Evolutionary conservation across 169 alveolate species (phyloP).

Genomic region (Cryptosporidium ubiquitum): DNA sequence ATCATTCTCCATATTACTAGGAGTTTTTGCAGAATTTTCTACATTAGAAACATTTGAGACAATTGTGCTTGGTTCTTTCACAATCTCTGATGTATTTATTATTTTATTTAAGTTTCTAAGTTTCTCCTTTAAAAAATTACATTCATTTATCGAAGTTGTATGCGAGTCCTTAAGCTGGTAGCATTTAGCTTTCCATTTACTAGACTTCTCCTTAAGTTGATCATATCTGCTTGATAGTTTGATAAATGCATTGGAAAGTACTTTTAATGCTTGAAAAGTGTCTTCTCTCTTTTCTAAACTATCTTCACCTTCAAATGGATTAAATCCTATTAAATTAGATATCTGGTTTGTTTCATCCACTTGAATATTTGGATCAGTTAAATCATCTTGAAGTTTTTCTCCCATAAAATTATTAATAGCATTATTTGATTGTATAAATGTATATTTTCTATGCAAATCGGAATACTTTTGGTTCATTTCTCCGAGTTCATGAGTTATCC

Average conservation of each 20-base stretch:
- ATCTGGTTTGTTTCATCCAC: constrained; percentile 19
- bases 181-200: constrained; percentile 26
- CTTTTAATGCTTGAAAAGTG: constrained; percentile 19
- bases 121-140: neutral
- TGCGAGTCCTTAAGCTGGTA: constrained; percentile 45
- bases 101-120: neutral
- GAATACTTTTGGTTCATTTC: constrained; percentile 41
- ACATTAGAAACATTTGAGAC: neutral
- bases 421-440: constrained; percentile 28
- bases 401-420: constrained; percentile 2
- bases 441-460: constrained; percentile 25
- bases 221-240: constrained; percentile 11
- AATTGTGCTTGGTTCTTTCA: neutral
- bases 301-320: constrained; percentile 44
- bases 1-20: neutral
- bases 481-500: constrained; percentile 48
- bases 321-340: constrained; percentile 37
- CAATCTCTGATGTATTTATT: neutral
- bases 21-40: neutral
- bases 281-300: constrained; percentile 1
- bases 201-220: constrained; percentile 11
- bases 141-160: constrained; percentile 14
- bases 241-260: constrained; percentile 39
- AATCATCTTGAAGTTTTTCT: constrained; percentile 24
- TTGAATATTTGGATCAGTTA: neutral